Base-by-base conservation (phyloP, 768 basidiomycete genomes). In the Polyporus arcularius region DNA sequence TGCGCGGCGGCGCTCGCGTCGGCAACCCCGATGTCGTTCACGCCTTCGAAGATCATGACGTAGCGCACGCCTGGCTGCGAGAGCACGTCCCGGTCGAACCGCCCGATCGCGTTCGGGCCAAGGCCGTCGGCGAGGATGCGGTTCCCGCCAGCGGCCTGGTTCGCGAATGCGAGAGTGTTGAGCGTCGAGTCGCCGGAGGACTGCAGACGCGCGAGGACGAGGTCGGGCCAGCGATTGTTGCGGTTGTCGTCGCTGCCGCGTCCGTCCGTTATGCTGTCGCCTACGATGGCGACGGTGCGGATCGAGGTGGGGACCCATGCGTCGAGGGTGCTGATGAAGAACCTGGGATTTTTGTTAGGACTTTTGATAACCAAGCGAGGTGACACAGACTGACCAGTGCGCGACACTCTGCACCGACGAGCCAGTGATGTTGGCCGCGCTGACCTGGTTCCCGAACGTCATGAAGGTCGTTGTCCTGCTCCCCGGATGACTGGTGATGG, bases 261-360 rank as follows among this genome's bases (percentile, higher is more conserved):
- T 16, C 82, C 82, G 60, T 83, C 82, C 2, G 82, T 83, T 57
- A 82, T 80, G 65, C 80, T 82, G 70, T 83, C 82, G 5, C 82
- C 82, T 32, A 83, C 75, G 57, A 83, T 77, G 32, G 74, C 76
- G 30, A 81, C 72, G 7, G 75, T 68, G 35, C 69, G 65, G 15
- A 69, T 65, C 0, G 64, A 67, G 7, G 60, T 60, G 5, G 76
- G 72, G 0, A 73, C 72, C 72, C 75, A 78, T 1, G 72, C 76
- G 55, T 81, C 79, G 12, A 82, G 72, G 0, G 77, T 76, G 61
- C 78, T 80, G 38, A 79, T 61, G 64, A 78, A 80, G 71, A 74
- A 80, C 78, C 77, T 78, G 58, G 12, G 46, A 38, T 55, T 16
- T 18, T 14, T 11, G 49, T 31, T 2, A 40, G 6, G 15, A 38